Base-by-base conservation (phyloP, 192 early-diverging fungal genomes). In the Paraglomus occultum region DNA sequence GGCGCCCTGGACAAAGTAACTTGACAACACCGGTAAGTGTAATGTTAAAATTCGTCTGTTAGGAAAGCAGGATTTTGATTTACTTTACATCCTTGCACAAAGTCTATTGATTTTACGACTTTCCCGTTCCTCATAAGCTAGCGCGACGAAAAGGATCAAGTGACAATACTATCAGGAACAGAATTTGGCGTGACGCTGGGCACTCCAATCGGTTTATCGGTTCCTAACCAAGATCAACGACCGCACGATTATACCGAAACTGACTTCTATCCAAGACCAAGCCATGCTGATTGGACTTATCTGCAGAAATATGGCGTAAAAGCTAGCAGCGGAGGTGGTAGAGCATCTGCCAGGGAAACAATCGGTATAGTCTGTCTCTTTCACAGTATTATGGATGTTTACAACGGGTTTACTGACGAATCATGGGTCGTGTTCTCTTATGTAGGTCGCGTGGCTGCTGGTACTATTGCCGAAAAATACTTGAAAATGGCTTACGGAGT, bases 391-490 rank as follows among this genome's bases (percentile, higher is more conserved):
- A 49, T 18, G 23, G 39, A 17, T 40, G 17, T 46, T 6, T 23
- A 7, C 1, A 12, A n/a, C 18, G 22, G 5, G 0, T 72, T 54
- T 61, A 44, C 18, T 40, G 39, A 59, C n/a, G 18, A 10, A 55
- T 7, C 46, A 15, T 40, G 18, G 50, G 4, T 46, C 60, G 4
- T 23, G 44, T 53, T 18, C 46, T 22, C 5, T 67, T 60, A 67
- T 46, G 55, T 67, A 90, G 95, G 95, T 5, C 88, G 97, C 45
- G 95, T 99, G 15, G 95, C 97, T 7, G 94, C 93, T 10, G 92
- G 95, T 51, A 95, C 92, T n/a, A 87, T 99, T 51, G 97, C 97
- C n/a, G 95, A 99, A 85, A 96, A 98, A 79, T 98, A 90, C 77
- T 78, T 99, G 60, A 79, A 77, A n/a, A 72, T 89, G 47, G 90